Evolutionary conservation across 805 yeast genomes (phyloP).

Genomic region (Kazachstania taianensis): DNA sequence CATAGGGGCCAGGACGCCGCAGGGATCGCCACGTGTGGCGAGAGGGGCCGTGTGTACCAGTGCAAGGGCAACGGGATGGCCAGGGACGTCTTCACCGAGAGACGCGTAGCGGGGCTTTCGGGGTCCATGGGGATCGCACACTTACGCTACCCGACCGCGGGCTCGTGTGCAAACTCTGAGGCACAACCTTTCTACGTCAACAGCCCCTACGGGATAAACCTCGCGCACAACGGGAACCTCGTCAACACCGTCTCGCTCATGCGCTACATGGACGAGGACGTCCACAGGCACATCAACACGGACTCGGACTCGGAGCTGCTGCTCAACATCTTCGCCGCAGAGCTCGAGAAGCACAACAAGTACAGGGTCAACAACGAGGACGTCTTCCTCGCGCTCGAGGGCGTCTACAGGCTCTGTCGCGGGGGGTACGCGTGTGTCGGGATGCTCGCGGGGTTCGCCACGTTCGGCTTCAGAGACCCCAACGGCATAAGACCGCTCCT

Average conservation of each 20-base stretch:
- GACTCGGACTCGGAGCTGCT: constrained; percentile 92
- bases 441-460: constrained; percentile 90
- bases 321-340: constrained; percentile 83
- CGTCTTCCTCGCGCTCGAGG: constrained; percentile 74
- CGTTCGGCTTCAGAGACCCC: constrained; percentile 95
- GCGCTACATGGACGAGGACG: constrained; percentile 78
- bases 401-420: constrained; percentile 69
- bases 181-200: constrained; percentile 98
- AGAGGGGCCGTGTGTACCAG: constrained; percentile 87
- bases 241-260: constrained; percentile 76
- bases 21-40: constrained; percentile 95
- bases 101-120: constrained; percentile 63
- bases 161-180: constrained; percentile 88
- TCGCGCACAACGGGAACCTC: constrained; percentile 91
- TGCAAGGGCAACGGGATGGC: constrained; percentile 99
- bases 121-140: constrained; percentile 97
- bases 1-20: constrained; percentile 99
- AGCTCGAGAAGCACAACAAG: constrained; percentile 83
- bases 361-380: constrained; percentile 87
- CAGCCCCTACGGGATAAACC: constrained; percentile 86
- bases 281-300: constrained; percentile 94
- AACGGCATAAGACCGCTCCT: constrained; percentile 90
- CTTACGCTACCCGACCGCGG: constrained; percentile 94
- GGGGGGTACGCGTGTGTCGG: constrained; percentile 98
- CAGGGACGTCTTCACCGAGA: constrained; percentile 86